These are phyloP conservation scores for Apiospora malaysiana DNA, from an alignment of 2,329 filamentous ascomycete species.

Conservation along the genomic window DNA sequence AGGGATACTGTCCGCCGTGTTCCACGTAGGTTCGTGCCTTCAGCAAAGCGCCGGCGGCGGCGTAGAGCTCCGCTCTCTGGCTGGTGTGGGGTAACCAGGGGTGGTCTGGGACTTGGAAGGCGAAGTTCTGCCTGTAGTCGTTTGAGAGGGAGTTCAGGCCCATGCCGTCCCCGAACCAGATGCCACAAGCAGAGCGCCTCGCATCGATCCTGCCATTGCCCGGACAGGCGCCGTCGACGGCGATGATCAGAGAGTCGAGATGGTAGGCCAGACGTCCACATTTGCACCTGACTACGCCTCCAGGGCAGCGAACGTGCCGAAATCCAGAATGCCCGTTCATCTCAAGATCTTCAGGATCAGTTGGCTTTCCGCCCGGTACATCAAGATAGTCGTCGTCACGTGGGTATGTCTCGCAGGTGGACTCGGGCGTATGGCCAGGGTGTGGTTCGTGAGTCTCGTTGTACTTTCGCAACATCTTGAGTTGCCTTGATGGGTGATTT, in stretches of 20 bases:
- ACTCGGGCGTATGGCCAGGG: neutral
- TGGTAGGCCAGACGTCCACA: constrained; percentile 19
- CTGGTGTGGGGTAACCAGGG: constrained; percentile 46
- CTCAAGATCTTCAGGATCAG: neutral
- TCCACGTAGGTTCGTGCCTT: constrained; percentile 31
- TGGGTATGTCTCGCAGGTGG: neutral
- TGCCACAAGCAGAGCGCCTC: constrained; percentile 48
- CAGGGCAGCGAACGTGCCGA: neutral
- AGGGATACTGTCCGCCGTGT: constrained; percentile 24
- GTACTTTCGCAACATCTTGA: neutral
- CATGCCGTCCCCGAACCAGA: constrained; percentile 25
- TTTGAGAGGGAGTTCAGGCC: constrained; percentile 31
- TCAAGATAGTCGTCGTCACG: neutral
- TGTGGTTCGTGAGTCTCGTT: neutral
- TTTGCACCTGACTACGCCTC: too few species aligned
- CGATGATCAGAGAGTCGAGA: constrained; percentile 42
- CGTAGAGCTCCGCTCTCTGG: constrained; percentile 62
- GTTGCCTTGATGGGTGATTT: neutral
- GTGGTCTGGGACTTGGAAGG: constrained; percentile 41
- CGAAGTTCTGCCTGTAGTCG: constrained; percentile 50
- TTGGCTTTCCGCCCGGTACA: neutral
- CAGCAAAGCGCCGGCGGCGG: constrained; percentile 55
- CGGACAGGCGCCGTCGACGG: constrained; percentile 53
- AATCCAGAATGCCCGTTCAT: neutral
- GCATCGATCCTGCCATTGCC: constrained; percentile 46